Evolutionary conservation across 140 eudicot genomes (phyloP), one percentile per base, ranked within the genome.

Genomic region (Cichorium intybus): DNA sequence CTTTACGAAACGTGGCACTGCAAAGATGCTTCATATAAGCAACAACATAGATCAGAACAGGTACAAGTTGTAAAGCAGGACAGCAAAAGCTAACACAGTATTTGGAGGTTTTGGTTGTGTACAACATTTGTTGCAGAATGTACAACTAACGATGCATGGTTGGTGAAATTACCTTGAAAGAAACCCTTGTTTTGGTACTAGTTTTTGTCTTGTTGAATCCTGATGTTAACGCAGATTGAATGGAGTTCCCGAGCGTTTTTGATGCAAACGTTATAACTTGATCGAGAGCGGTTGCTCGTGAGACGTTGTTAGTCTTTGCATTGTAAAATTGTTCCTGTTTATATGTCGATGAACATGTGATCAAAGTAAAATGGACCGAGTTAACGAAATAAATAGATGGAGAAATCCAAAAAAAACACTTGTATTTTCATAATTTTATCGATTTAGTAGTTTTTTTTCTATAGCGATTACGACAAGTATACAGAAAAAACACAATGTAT

Each of bases 101-200:
- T n/a, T n/a, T n/a, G n/a, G n/a, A n/a, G n/a, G n/a, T n/a, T n/a
- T n/a, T n/a, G n/a, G 37, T 6, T 29, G 9, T 17, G 15, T 37
- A 52, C 15, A 5, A 62, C 60, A 21, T 15, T 55, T 63, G 15
- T 45, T 21, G 66, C 66, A 53, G 4, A 18, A 59, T 18, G 56
- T 66, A 74, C 46, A 24, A 20, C 28, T 66, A 22, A 23, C 10
- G 20, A 24, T 53, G 20, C 31, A 39, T 7, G 37, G 63, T n/a
- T 39, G 3, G 26, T 17, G 12, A 24, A 26, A 46, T 68, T 81
- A 90, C 99, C 96, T 92, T 92, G 80, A 92, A 92, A 8, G 99
- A 74, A 39, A 76, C 60, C 50, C 99, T 79, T 3, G 99, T 88
- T 72, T 80, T 78, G 45, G 54, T 83, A 58, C 86, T 83, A 0